A percentile compares a stretch with the other conserved stretches of the same genome.
Conservation (phyloP, 768 basidiomycete species). For the Lactarius akahatsu region DNA sequence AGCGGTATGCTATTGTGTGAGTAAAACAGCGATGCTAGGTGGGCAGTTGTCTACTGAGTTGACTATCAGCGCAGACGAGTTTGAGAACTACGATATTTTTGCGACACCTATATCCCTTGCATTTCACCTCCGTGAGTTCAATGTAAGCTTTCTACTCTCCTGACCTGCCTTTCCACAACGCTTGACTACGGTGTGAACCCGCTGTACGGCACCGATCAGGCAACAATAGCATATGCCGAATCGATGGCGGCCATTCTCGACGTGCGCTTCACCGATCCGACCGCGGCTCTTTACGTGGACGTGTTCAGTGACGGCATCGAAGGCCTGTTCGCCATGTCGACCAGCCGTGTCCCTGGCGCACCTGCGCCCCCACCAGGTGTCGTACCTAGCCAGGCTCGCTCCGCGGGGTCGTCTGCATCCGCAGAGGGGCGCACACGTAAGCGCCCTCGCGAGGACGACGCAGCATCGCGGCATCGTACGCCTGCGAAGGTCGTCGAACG, state of each 20-base stretch:
- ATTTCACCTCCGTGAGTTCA: slow-evolving; percentile 84
- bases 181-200: not conserved
- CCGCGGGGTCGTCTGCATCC: slow-evolving; percentile 15
- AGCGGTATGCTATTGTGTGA: not conserved
- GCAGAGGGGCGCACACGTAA: slow-evolving; percentile 18
- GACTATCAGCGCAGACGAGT: slow-evolving; percentile 74
- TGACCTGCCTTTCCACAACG: slow-evolving; percentile 1
- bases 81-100: slow-evolving; percentile 71
- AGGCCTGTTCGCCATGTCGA: slow-evolving; percentile 75
- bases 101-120: slow-evolving; percentile 64
- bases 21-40: slow-evolving; percentile 39
- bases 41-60: slow-evolving; percentile 73
- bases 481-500: slow-evolving; percentile 28
- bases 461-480: slow-evolving; percentile 11
- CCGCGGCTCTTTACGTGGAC: slow-evolving; percentile 73
- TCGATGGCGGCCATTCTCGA: slow-evolving; percentile 62
- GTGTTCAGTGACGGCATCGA: slow-evolving; percentile 67
- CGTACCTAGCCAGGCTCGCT: slow-evolving; percentile 9
- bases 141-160: slow-evolving; percentile 44
- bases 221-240: slow-evolving; percentile 78
- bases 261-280: slow-evolving; percentile 73
- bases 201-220: slow-evolving; percentile 43
- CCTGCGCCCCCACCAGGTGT: slow-evolving; percentile 10
- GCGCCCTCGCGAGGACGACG: slow-evolving; percentile 23
- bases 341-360: slow-evolving; percentile 55